Evolutionary conservation across 371 early-diverging fungal genomes (phyloP).

Genomic region (Actinomortierella wolfii): DNA sequence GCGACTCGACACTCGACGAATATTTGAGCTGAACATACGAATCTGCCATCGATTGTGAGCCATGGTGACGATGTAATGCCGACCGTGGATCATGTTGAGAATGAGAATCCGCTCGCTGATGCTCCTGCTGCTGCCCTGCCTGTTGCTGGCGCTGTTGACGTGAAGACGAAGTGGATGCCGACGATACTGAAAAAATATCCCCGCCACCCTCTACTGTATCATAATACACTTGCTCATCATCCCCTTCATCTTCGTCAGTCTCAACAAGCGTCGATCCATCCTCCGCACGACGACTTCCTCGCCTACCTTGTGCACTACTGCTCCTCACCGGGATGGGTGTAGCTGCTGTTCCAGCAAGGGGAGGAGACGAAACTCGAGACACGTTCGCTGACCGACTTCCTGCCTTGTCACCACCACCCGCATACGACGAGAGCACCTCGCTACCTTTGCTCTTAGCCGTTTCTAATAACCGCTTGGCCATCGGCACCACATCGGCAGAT

Average conservation of each 20-base stretch:
- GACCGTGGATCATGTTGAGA: too few species aligned
- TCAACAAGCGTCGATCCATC: too few species aligned
- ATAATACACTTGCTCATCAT: too few species aligned
- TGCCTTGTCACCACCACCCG: too few species aligned
- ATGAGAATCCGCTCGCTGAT: too few species aligned
- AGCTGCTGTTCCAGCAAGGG: slow-evolving; percentile 1
- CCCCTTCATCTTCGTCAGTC: too few species aligned
- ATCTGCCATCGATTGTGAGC: slow-evolving; percentile 49
- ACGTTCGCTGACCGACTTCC: background rate
- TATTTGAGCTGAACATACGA: slow-evolving; percentile 56
- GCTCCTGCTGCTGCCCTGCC: slow-evolving; percentile 51
- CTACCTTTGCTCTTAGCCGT: slow-evolving; percentile 24
- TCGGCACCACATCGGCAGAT: slow-evolving; percentile 42
- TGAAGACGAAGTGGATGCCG: slow-evolving; percentile 29
- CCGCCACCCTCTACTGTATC: too few species aligned
- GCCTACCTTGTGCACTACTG: slow-evolving; percentile 6
- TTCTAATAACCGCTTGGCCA: slow-evolving; percentile 37
- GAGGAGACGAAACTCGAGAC: background rate
- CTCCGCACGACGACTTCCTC: background rate
- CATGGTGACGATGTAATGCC: slow-evolving; percentile 32
- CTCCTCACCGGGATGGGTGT: slow-evolving; percentile 17
- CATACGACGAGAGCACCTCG: background rate
- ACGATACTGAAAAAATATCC: too few species aligned
- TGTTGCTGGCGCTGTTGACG: slow-evolving; percentile 49
- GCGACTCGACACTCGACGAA: slow-evolving; percentile 46